Conservation (phyloP, 2,329 filamentous ascomycete genomes). For the Madurella mycetomatis region DNA sequence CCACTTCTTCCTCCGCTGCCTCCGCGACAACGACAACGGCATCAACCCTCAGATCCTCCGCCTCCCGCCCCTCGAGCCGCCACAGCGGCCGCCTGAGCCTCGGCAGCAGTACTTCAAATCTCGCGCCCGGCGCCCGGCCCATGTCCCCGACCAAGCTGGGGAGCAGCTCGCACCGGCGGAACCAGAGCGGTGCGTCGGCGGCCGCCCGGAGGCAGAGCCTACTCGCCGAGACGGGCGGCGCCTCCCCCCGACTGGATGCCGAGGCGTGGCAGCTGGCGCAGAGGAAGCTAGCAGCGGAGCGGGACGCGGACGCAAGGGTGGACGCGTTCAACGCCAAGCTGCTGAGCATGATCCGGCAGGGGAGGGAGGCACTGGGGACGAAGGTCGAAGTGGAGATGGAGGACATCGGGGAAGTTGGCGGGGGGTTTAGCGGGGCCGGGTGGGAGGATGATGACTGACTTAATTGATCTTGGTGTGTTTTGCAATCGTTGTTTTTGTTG, state of each 20-base stretch:
- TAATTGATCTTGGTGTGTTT: neutral
- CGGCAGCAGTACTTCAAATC: conserved; percentile 2
- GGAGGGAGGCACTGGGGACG: conserved; percentile 77
- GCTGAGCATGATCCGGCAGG: conserved; percentile 83
- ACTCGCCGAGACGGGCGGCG: conserved; percentile 10
- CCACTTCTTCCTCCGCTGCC: neutral
- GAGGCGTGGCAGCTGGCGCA: conserved; percentile 73
- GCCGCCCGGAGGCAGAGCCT: conserved; percentile 20
- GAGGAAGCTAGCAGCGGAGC: conserved; percentile 67
- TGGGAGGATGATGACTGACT: conserved; percentile 40
- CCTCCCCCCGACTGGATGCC: conserved; percentile 49
- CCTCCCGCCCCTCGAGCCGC: conserved; percentile 22
- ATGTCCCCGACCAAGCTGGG: conserved; percentile 19
- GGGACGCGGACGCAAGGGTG: conserved; percentile 74
- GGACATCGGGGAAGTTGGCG: conserved; percentile 61
- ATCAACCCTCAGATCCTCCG: conserved; percentile 5
- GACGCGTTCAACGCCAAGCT: conserved; percentile 74
- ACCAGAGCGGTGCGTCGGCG: conserved; percentile 42
- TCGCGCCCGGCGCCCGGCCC: conserved; percentile 2
- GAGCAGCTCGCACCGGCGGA: conserved; percentile 38
- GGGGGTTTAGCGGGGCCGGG: conserved; percentile 33
- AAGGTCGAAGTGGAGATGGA: conserved; percentile 63
- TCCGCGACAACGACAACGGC: neutral
- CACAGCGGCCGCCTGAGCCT: conserved; percentile 18
- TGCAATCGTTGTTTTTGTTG: neutral